phyloP scores from a whole-genome alignment of 2,329 filamentous ascomycete genomes.

The Ceratocystis alfenasii region DNA sequence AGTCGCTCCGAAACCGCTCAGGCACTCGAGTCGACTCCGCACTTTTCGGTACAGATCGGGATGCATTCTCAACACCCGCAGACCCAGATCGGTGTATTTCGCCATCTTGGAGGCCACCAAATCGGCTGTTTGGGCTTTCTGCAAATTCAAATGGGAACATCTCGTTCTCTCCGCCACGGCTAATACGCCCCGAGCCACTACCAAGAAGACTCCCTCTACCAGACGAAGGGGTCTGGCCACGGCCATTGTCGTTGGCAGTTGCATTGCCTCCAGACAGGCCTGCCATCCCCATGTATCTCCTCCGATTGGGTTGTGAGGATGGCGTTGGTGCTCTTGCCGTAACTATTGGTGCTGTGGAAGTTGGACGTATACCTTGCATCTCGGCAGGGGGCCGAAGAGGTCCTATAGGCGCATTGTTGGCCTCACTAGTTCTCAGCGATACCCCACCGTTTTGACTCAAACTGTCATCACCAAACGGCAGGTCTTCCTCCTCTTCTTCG shows the following conservation, averaged over 20 bases:
- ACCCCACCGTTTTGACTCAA: conserved; percentile 50
- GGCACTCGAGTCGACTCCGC: background rate
- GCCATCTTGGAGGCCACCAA: conserved; percentile 49
- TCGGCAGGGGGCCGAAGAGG: conserved; percentile 12
- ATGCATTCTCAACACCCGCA: conserved; percentile 28
- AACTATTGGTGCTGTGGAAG: background rate
- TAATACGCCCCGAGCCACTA: conserved; percentile 15
- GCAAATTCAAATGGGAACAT: conserved; percentile 19
- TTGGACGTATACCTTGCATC: conserved; percentile 5
- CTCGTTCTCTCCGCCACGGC: conserved; percentile 16
- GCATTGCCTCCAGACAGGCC: conserved; percentile 21
- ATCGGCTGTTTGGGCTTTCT: conserved; percentile 37
- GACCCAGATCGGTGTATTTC: conserved; percentile 27
- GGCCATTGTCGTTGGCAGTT: conserved; percentile 27
- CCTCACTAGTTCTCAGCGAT: background rate
- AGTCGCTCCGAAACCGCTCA: background rate
- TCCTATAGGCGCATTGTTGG: background rate
- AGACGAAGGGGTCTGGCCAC: conserved; percentile 35
- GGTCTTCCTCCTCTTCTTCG: conserved; percentile 46
- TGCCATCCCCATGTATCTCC: conserved; percentile 37
- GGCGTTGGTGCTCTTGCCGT: conserved; percentile 27
- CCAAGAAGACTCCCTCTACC: conserved; percentile 35
- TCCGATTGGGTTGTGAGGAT: conserved; percentile 36
- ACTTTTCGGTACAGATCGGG: background rate
- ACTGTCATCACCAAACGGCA: conserved; percentile 52